phyloP scores from a whole-genome alignment of 129 eudicot genomes.

The Glebionis coronaria region DNA sequence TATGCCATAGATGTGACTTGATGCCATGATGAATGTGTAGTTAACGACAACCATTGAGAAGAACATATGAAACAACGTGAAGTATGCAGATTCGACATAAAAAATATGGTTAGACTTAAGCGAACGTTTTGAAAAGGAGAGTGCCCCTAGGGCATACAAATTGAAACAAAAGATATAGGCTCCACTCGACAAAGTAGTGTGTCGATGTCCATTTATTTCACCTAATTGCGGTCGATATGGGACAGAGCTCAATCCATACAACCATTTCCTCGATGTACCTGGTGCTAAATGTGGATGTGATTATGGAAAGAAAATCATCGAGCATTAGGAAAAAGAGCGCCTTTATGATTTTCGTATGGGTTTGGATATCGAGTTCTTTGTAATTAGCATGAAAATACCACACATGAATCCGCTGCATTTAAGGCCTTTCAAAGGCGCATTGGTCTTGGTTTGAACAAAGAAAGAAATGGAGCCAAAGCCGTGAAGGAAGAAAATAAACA shows the following conservation, averaged over 20 bases:
- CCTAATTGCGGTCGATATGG: background rate
- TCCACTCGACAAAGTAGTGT: background rate
- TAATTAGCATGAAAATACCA: background rate
- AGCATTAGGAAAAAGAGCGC: background rate
- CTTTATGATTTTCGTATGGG: background rate
- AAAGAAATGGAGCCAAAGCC: too few species aligned
- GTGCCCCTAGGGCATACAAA: constrained; percentile 6
- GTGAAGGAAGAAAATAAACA: too few species aligned
- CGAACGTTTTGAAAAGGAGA: too few species aligned
- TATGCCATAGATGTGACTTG: background rate
- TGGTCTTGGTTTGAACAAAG: too few species aligned
- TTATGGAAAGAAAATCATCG: background rate
- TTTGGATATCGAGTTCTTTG: background rate
- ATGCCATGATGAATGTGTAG: constrained; percentile 6
- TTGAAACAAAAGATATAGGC: constrained; percentile 1
- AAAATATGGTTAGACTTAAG: background rate
- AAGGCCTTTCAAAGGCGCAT: too few species aligned
- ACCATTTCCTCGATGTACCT: background rate
- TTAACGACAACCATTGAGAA: too few species aligned
- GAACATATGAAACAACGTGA: background rate
- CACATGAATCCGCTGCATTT: background rate
- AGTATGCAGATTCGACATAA: background rate
- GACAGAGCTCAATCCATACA: background rate
- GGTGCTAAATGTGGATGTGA: background rate
- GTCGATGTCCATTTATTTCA: background rate